Percentiles rank a stretch among this genome's conserved stretches.
Conservation (phyloP, 140 eudicot genomes). For the Erigeron philadelphicus region DNA sequence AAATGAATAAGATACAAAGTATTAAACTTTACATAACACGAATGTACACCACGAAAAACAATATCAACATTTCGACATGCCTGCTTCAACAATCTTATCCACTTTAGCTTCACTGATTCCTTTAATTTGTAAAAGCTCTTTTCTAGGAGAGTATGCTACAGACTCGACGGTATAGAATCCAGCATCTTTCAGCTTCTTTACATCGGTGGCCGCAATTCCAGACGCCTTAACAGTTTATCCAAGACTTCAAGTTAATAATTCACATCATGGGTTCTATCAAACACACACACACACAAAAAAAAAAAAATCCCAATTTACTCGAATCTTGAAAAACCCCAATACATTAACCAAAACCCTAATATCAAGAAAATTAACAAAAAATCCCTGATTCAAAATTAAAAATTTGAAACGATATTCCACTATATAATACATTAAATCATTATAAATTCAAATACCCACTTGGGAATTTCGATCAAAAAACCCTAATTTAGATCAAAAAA, state of each 20-base stretch:
- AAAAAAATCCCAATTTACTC: too few relatives aligned
- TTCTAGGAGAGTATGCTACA: conserved; percentile 85
- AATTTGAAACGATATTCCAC: not conserved
- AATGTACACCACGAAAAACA: not conserved
- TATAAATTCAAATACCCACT: conserved; percentile 1
- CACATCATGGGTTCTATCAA: not conserved
- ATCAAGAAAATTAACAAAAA: not conserved
- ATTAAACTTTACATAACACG: too few relatives aligned
- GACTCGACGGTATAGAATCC: conserved; percentile 92
- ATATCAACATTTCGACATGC: conserved; percentile 32
- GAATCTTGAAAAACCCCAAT: not conserved
- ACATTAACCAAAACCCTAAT: conserved; percentile 10
- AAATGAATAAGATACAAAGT: conserved; percentile 13
- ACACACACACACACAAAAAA: too few relatives aligned
- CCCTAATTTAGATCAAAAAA: not conserved
- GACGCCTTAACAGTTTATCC: conserved; percentile 43
- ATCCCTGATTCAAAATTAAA: not conserved
- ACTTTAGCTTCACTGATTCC: conserved; percentile 99
- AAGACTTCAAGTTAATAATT: conserved; percentile 15
- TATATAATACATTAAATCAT: not conserved
- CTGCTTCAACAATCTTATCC: conserved; percentile 94
- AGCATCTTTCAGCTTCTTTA: conserved; percentile 96
- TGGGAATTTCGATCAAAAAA: not conserved
- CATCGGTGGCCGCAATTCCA: conserved; percentile 81
- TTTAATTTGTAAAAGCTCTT: conserved; percentile 87